Base-by-base conservation (phyloP, 2,329 filamentous ascomycete species). In the Alternaria novae-zelandiae region DNA sequence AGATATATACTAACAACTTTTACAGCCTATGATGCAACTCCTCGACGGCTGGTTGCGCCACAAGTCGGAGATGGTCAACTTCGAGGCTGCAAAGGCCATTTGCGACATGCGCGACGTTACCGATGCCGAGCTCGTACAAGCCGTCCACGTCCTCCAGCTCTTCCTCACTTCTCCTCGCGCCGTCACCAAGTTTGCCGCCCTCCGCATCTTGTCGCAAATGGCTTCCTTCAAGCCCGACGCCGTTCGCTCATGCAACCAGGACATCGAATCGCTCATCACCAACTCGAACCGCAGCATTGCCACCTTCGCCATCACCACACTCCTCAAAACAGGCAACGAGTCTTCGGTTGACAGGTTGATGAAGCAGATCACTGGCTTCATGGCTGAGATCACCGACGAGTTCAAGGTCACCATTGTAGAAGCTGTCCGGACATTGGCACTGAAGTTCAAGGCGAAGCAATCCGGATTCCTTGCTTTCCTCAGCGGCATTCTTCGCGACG, bases 341-440 rank as follows among this genome's bases (percentile, higher is more conserved):
- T 93, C 93, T 43, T 97, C 94, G 71, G 96, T 99, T 47, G 96
- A 99, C 79, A 90, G 96, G 57, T 83, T 99, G 70, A 97, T 99
- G 94, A 97, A 97, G 87, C 94, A 98, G 81, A 98, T 99, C 67
- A 94, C 93, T 23, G 91, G 92, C 43, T 97, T 99, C 84, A 98
- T 99, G 96, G 93, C 94, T 5, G 96, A 98, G 82, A 98, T 98
- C 70, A 97, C 95, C 7, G 96, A 99, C 78, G 96, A 99, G 81
- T 99, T 99, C 86, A 99, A 98, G 86, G 97, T 99, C 71, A 99
- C 96, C n/a, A 97, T 99, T 75, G 95, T 99, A 46, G 96, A 99
- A 81, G 96, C 96, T 45, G 97, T 99, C 77, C 91, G 96, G 65
- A 98, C 96, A 4, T 84, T 99, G 44, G 98, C 95, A 80, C 86